phyloP scores from a whole-genome alignment of 2,329 filamentous ascomycete species.

The Atkinsonella texensis region DNA sequence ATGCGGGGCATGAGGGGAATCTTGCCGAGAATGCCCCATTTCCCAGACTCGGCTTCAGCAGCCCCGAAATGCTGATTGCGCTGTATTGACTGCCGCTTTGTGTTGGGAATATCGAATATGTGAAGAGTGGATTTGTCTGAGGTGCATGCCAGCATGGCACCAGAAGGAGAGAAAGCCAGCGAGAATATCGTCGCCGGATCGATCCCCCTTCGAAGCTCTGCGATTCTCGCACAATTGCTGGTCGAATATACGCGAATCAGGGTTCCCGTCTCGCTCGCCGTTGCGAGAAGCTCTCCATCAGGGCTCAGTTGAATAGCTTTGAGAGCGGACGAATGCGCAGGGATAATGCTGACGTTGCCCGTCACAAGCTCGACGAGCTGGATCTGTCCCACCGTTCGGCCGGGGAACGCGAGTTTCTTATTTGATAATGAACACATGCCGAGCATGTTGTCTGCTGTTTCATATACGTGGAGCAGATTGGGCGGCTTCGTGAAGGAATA shows the following conservation, averaged over 20 bases:
- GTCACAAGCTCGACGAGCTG: slow-evolving; percentile 71
- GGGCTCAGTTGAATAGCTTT: slow-evolving; percentile 68
- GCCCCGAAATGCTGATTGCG: slow-evolving; percentile 18
- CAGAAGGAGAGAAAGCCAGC: slow-evolving; percentile 74
- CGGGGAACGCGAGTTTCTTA: slow-evolving; percentile 69
- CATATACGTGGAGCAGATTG: slow-evolving; percentile 60
- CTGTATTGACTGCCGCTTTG: slow-evolving; percentile 26
- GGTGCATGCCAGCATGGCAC: slow-evolving; percentile 72
- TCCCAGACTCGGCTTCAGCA: slow-evolving; percentile 40
- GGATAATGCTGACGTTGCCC: slow-evolving; percentile 83
- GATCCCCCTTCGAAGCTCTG: slow-evolving; percentile 77
- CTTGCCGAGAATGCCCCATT: slow-evolving; percentile 77
- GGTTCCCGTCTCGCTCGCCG: slow-evolving; percentile 84
- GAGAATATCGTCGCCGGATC: slow-evolving; percentile 83
- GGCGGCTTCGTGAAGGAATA: slow-evolving; percentile 69
- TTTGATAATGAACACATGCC: slow-evolving; percentile 70
- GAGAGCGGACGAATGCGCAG: slow-evolving; percentile 71
- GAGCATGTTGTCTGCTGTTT: slow-evolving; percentile 73
- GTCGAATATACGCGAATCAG: slow-evolving; percentile 79
- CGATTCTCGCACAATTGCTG: slow-evolving; percentile 64
- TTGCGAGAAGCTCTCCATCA: slow-evolving; percentile 73
- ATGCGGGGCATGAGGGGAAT: slow-evolving; percentile 75
- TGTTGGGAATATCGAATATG: slow-evolving; percentile 72
- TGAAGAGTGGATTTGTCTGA: slow-evolving; percentile 96
- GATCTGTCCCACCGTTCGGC: slow-evolving; percentile 77